Evolutionary conservation across 2,329 filamentous ascomycete genomes (phyloP).

Genomic region (Colletotrichum sp.): DNA sequence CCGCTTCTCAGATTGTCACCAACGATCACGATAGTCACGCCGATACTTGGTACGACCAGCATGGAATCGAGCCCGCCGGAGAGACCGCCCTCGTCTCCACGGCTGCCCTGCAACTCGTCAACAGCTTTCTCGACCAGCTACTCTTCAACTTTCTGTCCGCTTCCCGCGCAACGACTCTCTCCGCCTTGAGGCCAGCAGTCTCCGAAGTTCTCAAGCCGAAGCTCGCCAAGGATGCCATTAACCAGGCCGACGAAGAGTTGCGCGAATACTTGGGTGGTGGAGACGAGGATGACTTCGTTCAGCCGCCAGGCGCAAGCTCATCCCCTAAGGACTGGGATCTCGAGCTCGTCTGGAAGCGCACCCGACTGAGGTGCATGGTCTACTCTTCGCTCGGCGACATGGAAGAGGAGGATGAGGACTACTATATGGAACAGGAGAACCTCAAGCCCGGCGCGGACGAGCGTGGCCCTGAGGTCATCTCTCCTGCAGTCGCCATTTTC

Average conservation of each 20-base stretch:
- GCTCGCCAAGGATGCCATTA: conserved; percentile 83
- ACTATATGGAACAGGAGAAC: conserved; percentile 81
- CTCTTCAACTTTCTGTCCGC: conserved; percentile 88
- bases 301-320: conserved; percentile 53
- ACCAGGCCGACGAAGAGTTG: conserved; percentile 84
- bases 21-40: conserved; percentile 82
- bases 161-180: conserved; percentile 78
- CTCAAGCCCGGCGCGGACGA: conserved; percentile 65
- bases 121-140: conserved; percentile 91
- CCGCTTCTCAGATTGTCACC: conserved; percentile 90
- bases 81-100: conserved; percentile 77
- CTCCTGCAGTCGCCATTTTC: conserved; percentile 93
- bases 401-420: conserved; percentile 97
- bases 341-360: conserved; percentile 94
- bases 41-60: conserved; percentile 72
- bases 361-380: conserved; percentile 94
- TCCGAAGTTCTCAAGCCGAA: conserved; percentile 87
- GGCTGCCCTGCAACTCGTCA: conserved; percentile 78
- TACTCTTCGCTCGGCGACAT: conserved; percentile 96
- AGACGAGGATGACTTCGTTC: conserved; percentile 74
- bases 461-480: conserved; percentile 72
- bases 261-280: conserved; percentile 83
- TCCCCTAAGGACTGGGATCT: conserved; percentile 77
- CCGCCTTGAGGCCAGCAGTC: conserved; percentile 80
- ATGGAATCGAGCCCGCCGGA: conserved; percentile 67